Evolutionary conservation across 176 grass and related monocot species (phyloP).

Genomic region (Aegilops tauschii): DNA sequence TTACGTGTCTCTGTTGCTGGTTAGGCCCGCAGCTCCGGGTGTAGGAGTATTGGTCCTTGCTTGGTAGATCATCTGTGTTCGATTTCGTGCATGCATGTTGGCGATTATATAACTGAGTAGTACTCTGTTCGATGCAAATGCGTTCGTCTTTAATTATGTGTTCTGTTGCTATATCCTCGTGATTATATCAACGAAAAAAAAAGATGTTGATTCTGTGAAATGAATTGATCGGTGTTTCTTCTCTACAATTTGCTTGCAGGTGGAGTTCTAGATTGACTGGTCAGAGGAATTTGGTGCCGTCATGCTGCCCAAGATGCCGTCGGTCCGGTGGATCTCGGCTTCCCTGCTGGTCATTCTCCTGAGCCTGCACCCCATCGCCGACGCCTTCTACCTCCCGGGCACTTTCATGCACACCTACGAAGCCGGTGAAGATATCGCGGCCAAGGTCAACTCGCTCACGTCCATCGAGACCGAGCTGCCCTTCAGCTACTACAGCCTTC

Average conservation of each 20-base stretch:
- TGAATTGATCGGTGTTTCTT: not conserved
- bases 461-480: conserved; percentile 83
- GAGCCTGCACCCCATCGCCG: conserved; percentile 25
- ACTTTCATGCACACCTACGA: conserved; percentile 79
- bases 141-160: not conserved
- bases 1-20: too few species aligned
- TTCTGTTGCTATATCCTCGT: not conserved
- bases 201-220: not conserved
- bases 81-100: not conserved
- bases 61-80: not conserved
- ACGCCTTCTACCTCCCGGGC: conserved; percentile 76
- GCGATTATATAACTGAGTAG: not conserved
- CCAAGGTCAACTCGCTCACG: conserved; percentile 83
- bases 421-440: conserved; percentile 32
- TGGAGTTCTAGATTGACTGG: not conserved
- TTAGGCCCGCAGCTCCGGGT: not conserved
- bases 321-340: conserved; percentile 35
- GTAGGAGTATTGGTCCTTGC: not conserved
- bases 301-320: conserved; percentile 33
- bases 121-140: not conserved
- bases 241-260: conserved; percentile 24
- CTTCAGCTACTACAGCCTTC: conserved; percentile 77
- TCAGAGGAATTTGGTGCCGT: not conserved
- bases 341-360: conserved; percentile 48
- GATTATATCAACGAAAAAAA: not conserved